phyloP scores from a whole-genome alignment of 306 rosid genomes.

The Pterocarpus macrocarpus region DNA sequence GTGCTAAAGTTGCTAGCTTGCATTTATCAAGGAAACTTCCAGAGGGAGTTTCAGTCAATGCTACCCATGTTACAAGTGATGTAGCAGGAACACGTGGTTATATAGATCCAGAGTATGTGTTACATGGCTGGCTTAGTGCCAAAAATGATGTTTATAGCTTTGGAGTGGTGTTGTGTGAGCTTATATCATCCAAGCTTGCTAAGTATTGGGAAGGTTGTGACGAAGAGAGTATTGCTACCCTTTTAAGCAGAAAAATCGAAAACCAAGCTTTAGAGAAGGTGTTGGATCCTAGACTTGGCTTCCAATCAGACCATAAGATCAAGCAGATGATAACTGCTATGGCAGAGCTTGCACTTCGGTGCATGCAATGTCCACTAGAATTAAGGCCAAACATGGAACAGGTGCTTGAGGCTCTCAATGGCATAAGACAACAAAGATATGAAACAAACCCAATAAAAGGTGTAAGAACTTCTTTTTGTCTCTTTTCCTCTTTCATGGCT shows the following conservation, averaged over 20 bases:
- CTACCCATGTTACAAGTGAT: constrained; percentile 8
- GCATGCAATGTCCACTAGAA: no score
- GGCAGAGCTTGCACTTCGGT: no score
- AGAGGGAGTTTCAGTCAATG: neutral
- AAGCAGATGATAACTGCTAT: no score
- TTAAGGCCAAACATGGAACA: no score
- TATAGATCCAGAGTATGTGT: constrained; percentile 37
- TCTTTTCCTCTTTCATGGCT: neutral
- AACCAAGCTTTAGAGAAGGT: constrained; percentile 28
- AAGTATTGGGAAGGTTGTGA: neutral
- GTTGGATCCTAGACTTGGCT: constrained; percentile 36
- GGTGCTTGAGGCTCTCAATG: no score
- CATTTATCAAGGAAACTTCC: constrained; percentile 25
- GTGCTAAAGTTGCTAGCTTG: constrained; percentile 36
- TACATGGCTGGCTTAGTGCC: neutral
- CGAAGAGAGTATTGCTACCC: neutral
- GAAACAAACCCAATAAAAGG: neutral
- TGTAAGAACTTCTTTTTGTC: constrained; percentile 42
- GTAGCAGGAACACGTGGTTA: constrained; percentile 33
- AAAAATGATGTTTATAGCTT: no score
- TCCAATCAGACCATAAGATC: neutral
- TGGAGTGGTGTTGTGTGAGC: no score
- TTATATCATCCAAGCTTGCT: constrained; percentile 17
- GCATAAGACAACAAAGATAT: constrained; percentile 17
- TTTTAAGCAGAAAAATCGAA: neutral